phyloP scores from a whole-genome alignment of 331 rosid genomes.

The Dryas integrifolia region DNA sequence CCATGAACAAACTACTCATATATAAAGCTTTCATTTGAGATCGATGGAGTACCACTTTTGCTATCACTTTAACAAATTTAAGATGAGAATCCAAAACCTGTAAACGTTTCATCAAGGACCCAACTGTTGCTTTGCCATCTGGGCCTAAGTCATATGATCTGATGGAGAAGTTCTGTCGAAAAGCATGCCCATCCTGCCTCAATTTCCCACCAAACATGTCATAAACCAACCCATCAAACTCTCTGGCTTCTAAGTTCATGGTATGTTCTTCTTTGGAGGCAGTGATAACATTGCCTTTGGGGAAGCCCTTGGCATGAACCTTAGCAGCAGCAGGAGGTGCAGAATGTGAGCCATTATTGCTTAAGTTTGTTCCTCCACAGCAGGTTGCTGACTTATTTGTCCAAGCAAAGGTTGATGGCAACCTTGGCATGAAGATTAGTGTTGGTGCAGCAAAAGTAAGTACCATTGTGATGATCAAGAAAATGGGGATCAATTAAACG shows the following conservation, averaged over 20 bases:
- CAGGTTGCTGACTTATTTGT: not conserved
- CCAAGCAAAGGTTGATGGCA: not conserved
- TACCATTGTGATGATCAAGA: not conserved
- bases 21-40: too few relatives aligned
- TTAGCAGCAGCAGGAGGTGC: not conserved
- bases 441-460: not conserved
- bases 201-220: constrained; percentile 7
- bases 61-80: not conserved
- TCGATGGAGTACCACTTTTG: not conserved
- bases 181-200: constrained; percentile 15
- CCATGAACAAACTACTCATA: not conserved
- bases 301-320: not conserved
- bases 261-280: not conserved
- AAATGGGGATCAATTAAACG: too few relatives aligned
- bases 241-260: too few relatives aligned
- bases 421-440: not conserved
- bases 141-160: constrained; percentile 32
- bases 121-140: constrained; percentile 15
- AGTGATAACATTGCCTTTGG: not conserved
- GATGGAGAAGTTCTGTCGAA: constrained; percentile 20
- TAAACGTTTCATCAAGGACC: constrained; percentile 19
- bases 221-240: not conserved
- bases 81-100: not conserved
- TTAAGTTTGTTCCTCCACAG: not conserved
- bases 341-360: not conserved